Evolutionary conservation across 139 green algal genomes (phyloP).

Genomic region (Coelastrella sp.): DNA sequence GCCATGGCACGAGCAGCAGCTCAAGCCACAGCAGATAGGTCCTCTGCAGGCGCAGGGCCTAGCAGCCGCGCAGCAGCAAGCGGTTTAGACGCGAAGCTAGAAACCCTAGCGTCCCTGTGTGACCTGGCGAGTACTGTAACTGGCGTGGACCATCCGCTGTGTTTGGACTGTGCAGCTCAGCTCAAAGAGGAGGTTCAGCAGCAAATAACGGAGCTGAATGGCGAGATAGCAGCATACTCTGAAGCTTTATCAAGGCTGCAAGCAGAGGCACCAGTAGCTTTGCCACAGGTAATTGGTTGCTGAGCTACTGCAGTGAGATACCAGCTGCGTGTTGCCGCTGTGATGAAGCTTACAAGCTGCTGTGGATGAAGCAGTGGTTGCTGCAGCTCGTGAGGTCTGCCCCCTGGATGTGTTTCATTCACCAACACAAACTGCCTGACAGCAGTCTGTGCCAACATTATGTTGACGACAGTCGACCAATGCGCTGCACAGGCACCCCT

Average conservation of each 20-base stretch:
- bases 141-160: conserved; percentile 86
- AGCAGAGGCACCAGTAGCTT: conserved; percentile 22
- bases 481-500: too few species aligned
- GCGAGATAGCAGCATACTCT: conserved; percentile 79
- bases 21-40: neutral
- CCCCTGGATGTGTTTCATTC: too few species aligned
- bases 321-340: too few species aligned
- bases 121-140: conserved; percentile 75
- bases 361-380: too few species aligned
- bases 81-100: conserved; percentile 72
- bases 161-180: conserved; percentile 84
- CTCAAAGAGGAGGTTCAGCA: conserved; percentile 84
- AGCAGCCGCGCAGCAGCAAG: neutral
- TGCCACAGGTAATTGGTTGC: conserved; percentile 15
- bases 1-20: neutral
- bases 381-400: too few species aligned
- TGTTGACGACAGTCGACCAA: too few species aligned
- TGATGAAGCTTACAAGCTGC: too few species aligned
- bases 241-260: conserved; percentile 67
- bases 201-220: conserved; percentile 78
- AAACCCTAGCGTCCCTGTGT: conserved; percentile 69
- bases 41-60: neutral
- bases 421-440: too few species aligned
- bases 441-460: too few species aligned
- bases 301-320: neutral